Base-by-base conservation (phyloP, 768 basidiomycete genomes). In the Termitomyces sp. region DNA sequence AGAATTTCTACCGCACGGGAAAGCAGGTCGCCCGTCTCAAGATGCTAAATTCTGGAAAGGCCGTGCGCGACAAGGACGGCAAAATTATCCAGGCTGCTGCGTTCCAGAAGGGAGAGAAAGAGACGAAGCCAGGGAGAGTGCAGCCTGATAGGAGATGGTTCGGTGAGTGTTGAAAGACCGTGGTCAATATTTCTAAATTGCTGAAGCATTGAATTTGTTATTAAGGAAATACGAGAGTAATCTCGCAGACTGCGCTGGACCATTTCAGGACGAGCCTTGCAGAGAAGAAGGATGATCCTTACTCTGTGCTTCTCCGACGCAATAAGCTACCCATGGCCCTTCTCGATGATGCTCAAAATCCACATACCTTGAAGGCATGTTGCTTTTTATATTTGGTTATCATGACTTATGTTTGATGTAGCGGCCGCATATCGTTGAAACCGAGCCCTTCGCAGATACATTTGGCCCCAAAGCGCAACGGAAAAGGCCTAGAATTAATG, bases 271-370 rank as follows among this genome's bases (percentile, higher is more conserved):
- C 90, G 14, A 93, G 91, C 65, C 82, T 99, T 44, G 79, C 83
- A 23, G 77, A 82, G 12, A 92, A 86, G 71, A 92, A 93, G 65
- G 82, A 92, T 73, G 95, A 98, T 66, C 97, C 97, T 0, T 99
- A 98, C 69, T 95, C 94, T 9, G 96, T 99, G 11, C 82, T 99
- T 34, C 72, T 99, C 49, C 87, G 89, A 58, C 82, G 95, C 57
- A 98, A 98, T 75, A 98, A 98, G 73, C 80, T 99, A 14, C 96
- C 96, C 4, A 97, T 99, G 95, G 92, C 91, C 9, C 77, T 99
- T 41, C 77, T 99, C 35, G 93, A 96, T 63, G 95, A 97, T 69
- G 87, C 91, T 34, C 82, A 83, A 5, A 95, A 94, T 64, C 87
- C 89, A 1, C 84, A 87, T 67, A 63, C 77, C 41, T 88, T 86